Base-by-base conservation (phyloP, 2,329 filamentous ascomycete species). In the Colletotrichum tabaci region DNA sequence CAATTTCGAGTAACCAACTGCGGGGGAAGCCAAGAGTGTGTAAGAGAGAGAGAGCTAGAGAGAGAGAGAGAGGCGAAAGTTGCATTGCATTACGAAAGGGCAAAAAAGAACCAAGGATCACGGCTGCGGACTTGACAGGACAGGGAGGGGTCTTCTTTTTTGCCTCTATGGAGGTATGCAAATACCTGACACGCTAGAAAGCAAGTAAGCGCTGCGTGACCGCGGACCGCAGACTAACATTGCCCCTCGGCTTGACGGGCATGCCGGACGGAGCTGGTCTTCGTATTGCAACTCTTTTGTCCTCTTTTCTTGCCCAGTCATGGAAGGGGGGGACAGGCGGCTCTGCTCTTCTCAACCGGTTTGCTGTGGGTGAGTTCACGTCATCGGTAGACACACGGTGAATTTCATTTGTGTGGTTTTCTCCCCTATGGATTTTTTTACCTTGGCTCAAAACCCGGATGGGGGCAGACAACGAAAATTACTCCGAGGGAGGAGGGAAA, bases 21-120 rank as follows among this genome's bases (percentile, higher is more conserved):
- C 68, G 68, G 68, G 68, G 26, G 26, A 26, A 26, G 26, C 26
- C 26, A 26, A 26, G 26, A 26, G 3, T 4, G 4, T 4, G 26
- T 4, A 3, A 26, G 26, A 26, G 26, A 26, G 23, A 26, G 23
- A 26, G 23, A 26, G 21, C 21, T 26, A 26, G 23, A 26, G 2
- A 26, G 23, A 26, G 23, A 23, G 68, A 63, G 67, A 67, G 65
- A 62, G 65, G 64, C 65, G 58, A 64, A 55, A 55, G 65, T 64
- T 49, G 52, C 68, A 63, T 49, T 16, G 46, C 52, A 30, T 46
- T 46, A 63, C 67, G 61, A 50, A 26, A 26, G 26, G 26, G 26
- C 26, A 26, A 26, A 26, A 23, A 26, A 26, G 26, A 26, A 35
- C 60, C 40, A 58, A 52, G 35, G 30, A 50, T 61, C 7, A 13